Base-by-base conservation (phyloP, 768 basidiomycete species). In the Boletus vinaceobasis region DNA sequence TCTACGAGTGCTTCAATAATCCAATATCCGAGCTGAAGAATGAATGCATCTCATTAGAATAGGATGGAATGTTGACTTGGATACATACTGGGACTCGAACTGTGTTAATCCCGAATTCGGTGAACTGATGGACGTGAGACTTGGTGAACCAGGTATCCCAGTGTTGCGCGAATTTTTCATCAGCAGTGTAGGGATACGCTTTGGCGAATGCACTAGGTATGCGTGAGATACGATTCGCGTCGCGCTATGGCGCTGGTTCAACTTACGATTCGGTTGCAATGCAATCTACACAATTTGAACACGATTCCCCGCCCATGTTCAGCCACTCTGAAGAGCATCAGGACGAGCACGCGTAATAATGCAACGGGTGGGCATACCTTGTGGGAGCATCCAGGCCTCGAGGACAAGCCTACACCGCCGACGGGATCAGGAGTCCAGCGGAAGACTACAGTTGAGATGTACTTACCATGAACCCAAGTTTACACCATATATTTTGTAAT, bases 361-460 rank as follows among this genome's bases (percentile, higher is more conserved):
- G 7, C 27, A 35, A 36, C 10, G n/a, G 7, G 7, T 0, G 17
- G 1, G 11, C 50, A 10, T 56, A 85, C 85, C 85, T 67, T 76
- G 72, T 9, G 87, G 88, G 39, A 89, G 75, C 88, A 91, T 91
- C 89, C 89, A 91, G n/a, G 87, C 61, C 62, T 91, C 89, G 6
- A 89, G 67, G 0, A 91, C 69, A 47, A 91, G 76, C 89, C 89
- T 90, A 52, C n/a, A 47, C 7, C 57, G 39, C 45, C 45, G 21
- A 45, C 40, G 26, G 45, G 37, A 58, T 57, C 45, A 36, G 57
- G 33, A 32, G 35, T 14, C 14, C 32, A 11, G 23, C 26, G 4
- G 9, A 10, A 49, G 14, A 26, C n/a, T 5, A 19, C 14, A 7
- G 9, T 4, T 29, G 47, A 27, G 48, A 39, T n/a, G 53, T 5